Conservation (phyloP, 495 filamentous ascomycete genomes). For the Ascobolus immersus region DNA sequence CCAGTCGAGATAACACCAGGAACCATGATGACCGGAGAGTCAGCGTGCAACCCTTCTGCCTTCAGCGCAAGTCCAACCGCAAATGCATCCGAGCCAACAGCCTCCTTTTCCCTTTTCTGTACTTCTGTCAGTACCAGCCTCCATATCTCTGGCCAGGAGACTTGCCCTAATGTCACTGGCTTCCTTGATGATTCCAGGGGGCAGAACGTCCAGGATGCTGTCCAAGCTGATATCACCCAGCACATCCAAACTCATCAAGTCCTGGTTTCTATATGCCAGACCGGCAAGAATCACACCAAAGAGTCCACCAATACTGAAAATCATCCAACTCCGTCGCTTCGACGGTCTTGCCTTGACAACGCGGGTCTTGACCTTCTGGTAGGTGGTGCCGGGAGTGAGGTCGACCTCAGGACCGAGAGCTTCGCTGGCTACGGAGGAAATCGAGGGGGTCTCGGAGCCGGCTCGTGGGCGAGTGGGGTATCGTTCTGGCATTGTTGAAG, state of each 20-base stretch:
- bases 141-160: slow-evolving; percentile 7
- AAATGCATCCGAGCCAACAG: slow-evolving; percentile 79
- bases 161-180: slow-evolving; percentile 42
- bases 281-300: slow-evolving; percentile 11
- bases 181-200: slow-evolving; percentile 40
- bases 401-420: too few relatives aligned
- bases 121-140: slow-evolving; percentile 5
- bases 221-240: slow-evolving; percentile 11
- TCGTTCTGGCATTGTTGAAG: too few relatives aligned
- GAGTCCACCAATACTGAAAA: slow-evolving; percentile 13
- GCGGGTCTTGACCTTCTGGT: too few relatives aligned
- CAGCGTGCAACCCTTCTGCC: slow-evolving; percentile 54
- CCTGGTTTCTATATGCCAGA: slow-evolving; percentile 12
- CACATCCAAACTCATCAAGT: slow-evolving; percentile 7
- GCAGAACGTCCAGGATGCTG: slow-evolving; percentile 38
- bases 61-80: slow-evolving; percentile 59
- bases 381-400: too few relatives aligned
- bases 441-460: too few relatives aligned
- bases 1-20: slow-evolving; percentile 90
- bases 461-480: too few relatives aligned
- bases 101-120: slow-evolving; percentile 61
- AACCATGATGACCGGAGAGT: slow-evolving; percentile 77
- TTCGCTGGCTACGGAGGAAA: too few relatives aligned
- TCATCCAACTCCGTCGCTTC: slow-evolving; percentile 13
- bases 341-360: neutral